Conservation (phyloP, 441 rosid species). For the Erysimum cheiri region DNA sequence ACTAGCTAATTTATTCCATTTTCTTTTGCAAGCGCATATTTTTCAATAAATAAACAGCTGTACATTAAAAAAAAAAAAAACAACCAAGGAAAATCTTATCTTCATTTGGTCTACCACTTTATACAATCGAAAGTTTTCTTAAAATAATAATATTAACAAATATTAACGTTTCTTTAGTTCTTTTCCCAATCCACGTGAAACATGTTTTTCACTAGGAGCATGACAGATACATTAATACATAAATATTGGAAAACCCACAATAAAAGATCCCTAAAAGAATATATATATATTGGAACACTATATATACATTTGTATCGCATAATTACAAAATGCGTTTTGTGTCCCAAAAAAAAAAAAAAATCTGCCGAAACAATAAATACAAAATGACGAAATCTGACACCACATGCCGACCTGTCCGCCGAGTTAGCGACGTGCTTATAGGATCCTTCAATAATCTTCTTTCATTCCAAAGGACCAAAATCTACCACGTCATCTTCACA, state of each 20-base stretch:
- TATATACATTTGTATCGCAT: neutral
- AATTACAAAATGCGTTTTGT: neutral
- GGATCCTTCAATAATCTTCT: slow-evolving; percentile 7
- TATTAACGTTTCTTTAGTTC: neutral
- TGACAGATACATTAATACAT: neutral
- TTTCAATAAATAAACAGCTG: no score
- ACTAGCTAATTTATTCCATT: no score
- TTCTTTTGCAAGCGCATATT: no score
- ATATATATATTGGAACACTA: no score
- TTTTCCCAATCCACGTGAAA: neutral
- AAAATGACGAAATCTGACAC: slow-evolving; percentile 5
- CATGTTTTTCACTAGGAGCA: neutral
- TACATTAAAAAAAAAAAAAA: no score
- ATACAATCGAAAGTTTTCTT: neutral
- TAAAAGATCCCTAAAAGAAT: no score
- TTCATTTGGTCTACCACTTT: neutral
- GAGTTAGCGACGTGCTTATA: slow-evolving; percentile 33
- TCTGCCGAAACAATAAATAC: neutral
- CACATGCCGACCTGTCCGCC: slow-evolving; percentile 30
- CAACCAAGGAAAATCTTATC: no score
- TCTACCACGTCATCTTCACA: slow-evolving; percentile 30
- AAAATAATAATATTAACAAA: neutral
- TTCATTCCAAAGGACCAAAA: neutral
- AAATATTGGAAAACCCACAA: no score
- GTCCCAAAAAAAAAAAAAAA: neutral